Evolutionary conservation across 352 stramenopile genomes (phyloP), one percentile per base, ranked within the genome.

Genomic region (Pythium brassicae): DNA sequence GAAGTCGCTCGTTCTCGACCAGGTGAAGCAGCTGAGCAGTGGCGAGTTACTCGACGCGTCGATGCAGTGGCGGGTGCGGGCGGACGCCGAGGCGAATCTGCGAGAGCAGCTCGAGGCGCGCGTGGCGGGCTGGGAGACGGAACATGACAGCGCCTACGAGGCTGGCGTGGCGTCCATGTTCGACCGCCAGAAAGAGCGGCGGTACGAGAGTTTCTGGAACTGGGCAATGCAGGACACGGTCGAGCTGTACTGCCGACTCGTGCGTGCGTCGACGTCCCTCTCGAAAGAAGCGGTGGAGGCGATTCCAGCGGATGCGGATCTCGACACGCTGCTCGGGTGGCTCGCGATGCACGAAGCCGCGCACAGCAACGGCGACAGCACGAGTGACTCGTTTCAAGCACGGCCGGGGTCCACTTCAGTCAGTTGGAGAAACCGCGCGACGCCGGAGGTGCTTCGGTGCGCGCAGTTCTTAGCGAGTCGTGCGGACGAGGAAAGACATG

Each of bases 151-250:
- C 53, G 62, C 67, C 15, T 91, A 88, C 55, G 66, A 65, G 17
- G 57, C 66, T 59, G 72, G 76, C 20, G 83, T 92, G 55, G 46
- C 60, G 49, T 52, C 74, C 22, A 72, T 82, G 65, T 91, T 91
- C 37, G 81, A 92, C 40, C 61, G 69, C 20, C 78, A 78, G 35
- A 90, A 89, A 69, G 77, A 89, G 46, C 76, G 80, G 23, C 66
- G 76, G 53, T 92, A 89, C 61, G 78, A 89, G 62, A 89, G 78
- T 55, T 89, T 78, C 63, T 92, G 83, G 80, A 91, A 91, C 72
- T 92, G 80, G 83, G 79, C 72, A 22, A 57, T 87, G 20, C 80
- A 90, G 61, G 80, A 89, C 55, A 65, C 68, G 23, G 64, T 89
- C 49, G 78, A 89, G 60, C 51, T 88, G 35, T 86, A 85, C 62